These are phyloP conservation scores for Myxozyma lipomycoides DNA, from an alignment of 805 yeast species.

Conservation along the genomic window DNA sequence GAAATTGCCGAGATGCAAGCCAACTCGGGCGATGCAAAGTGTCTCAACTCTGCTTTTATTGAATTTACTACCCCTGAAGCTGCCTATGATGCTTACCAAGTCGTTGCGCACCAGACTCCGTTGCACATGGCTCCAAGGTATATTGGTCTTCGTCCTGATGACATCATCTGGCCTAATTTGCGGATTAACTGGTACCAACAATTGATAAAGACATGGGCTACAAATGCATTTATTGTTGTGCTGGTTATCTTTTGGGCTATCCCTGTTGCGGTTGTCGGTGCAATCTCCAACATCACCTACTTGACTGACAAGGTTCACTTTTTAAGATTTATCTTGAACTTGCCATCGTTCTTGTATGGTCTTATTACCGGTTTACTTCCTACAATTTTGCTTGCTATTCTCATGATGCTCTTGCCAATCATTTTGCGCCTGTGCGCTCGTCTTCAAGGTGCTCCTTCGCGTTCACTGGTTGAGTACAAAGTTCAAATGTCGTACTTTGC, in stretches of 20 bases:
- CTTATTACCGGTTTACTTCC: constrained; percentile 85
- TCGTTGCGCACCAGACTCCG: constrained; percentile 51
- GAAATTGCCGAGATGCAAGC: constrained; percentile 61
- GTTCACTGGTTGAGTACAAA: constrained; percentile 69
- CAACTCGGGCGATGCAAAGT: constrained; percentile 46
- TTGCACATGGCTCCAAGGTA: constrained; percentile 45
- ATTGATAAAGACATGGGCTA: constrained; percentile 52
- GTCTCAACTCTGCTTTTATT: constrained; percentile 79
- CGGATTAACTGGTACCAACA: constrained; percentile 56
- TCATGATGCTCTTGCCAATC: constrained; percentile 85
- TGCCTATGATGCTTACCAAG: constrained; percentile 82
- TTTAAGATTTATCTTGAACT: constrained; percentile 66
- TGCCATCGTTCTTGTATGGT: constrained; percentile 72
- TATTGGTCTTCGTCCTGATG: constrained; percentile 73
- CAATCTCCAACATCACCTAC: constrained; percentile 78
- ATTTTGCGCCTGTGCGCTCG: constrained; percentile 74
- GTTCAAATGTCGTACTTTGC: constrained; percentile 88
- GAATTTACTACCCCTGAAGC: constrained; percentile 82
- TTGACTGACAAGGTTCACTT: constrained; percentile 69
- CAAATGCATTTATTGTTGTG: constrained; percentile 56
- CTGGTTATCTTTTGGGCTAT: constrained; percentile 88
- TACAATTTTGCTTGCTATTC: constrained; percentile 68
- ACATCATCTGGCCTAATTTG: constrained; percentile 78
- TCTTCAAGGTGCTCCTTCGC: constrained; percentile 65
- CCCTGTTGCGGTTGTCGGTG: constrained; percentile 97